Evolutionary conservation across 1,284 basidiomycete genomes (phyloP).

Genomic region (Gymnopus androsaceus): DNA sequence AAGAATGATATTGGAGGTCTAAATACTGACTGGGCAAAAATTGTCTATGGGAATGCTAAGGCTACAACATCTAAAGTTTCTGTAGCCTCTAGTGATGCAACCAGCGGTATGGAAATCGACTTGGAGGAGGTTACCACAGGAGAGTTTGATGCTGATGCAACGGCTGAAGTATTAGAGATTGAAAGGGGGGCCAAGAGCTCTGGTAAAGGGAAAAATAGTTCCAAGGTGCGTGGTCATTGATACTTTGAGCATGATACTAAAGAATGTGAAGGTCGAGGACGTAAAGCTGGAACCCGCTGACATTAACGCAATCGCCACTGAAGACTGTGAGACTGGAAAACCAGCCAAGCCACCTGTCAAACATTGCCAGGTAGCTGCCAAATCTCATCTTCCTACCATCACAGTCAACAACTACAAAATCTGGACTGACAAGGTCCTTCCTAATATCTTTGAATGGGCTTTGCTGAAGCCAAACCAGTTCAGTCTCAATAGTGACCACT

Average conservation of each 20-base stretch:
- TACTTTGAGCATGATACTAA: neutral
- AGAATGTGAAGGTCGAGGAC: neutral
- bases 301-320: neutral
- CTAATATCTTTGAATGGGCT: neutral
- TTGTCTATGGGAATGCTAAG: neutral
- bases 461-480: neutral
- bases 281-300: neutral
- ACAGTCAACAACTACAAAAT: neutral
- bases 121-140: neutral
- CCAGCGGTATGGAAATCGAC: neutral
- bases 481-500: neutral
- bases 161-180: neutral
- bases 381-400: neutral
- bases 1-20: no score
- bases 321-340: slow-evolving; percentile 2
- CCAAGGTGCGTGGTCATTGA: neutral
- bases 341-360: neutral
- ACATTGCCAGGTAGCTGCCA: neutral
- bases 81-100: no score
- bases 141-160: neutral
- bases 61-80: neutral
- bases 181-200: neutral
- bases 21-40: neutral
- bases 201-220: neutral
- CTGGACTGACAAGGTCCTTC: neutral